Evolutionary conservation across 2,329 filamentous ascomycete genomes (phyloP).

Genomic region (Blastomyces gilchristii): DNA sequence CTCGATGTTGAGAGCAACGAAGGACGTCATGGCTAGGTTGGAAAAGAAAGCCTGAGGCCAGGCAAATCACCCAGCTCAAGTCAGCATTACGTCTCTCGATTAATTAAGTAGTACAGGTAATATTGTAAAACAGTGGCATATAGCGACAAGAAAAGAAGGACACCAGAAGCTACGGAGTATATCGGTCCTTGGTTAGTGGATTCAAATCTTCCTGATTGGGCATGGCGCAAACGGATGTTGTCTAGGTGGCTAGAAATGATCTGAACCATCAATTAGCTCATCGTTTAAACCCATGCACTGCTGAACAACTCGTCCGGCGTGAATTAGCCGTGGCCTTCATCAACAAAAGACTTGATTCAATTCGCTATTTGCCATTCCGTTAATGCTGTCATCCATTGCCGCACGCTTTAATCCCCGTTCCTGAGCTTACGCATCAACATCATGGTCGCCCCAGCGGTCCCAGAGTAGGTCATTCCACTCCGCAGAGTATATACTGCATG

Average conservation of each 20-base stretch:
- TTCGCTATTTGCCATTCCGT: background rate
- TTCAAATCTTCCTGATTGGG: slow-evolving; percentile 10
- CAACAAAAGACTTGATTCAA: background rate
- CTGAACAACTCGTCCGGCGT: background rate
- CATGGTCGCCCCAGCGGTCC: slow-evolving; percentile 66
- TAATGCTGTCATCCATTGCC: background rate
- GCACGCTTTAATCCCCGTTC: background rate
- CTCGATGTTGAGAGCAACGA: slow-evolving; percentile 86
- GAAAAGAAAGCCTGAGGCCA: slow-evolving; percentile 12
- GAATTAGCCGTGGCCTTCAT: background rate
- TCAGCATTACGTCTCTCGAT: background rate
- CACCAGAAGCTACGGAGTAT: background rate
- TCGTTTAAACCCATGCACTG: background rate
- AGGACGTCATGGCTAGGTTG: slow-evolving; percentile 43
- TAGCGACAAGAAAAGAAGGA: background rate
- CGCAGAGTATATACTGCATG: background rate
- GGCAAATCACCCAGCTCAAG: background rate
- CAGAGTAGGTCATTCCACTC: slow-evolving; percentile 49
- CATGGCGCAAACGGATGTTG: slow-evolving; percentile 5
- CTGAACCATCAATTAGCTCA: background rate
- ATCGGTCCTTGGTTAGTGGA: background rate
- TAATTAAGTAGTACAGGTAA: background rate
- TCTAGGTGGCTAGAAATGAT: slow-evolving; percentile 1
- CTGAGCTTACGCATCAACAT: slow-evolving; percentile 22
- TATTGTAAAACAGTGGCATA: background rate